These are phyloP conservation scores for Fusarium pininemorale DNA, from an alignment of 2,329 filamentous ascomycete genomes.

Conservation along the genomic window DNA sequence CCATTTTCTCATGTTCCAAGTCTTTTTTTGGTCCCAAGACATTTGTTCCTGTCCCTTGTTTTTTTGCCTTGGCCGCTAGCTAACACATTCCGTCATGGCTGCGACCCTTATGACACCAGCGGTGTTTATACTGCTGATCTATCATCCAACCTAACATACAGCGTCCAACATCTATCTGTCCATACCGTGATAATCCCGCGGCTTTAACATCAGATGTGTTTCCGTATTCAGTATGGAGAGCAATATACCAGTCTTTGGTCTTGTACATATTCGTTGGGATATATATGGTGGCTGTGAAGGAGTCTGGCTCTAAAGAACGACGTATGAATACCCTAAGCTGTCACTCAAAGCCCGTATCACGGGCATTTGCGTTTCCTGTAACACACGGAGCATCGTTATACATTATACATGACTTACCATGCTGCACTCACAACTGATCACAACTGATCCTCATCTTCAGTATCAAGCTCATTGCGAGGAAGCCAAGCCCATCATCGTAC, in stretches of 20 bases:
- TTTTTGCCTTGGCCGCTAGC: constrained; percentile 23
- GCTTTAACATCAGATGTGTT: not conserved
- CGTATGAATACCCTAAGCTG: not conserved
- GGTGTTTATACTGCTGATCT: constrained; percentile 4
- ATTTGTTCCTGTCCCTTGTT: constrained; percentile 10
- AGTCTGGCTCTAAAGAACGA: not conserved
- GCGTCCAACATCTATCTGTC: not conserved
- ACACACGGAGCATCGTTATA: not conserved
- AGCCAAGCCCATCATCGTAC: not conserved
- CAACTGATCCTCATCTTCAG: not conserved
- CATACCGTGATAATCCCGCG: not conserved
- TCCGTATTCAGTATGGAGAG: not conserved
- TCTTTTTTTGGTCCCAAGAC: constrained; percentile 20
- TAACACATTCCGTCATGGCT: constrained; percentile 28
- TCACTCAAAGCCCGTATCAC: not conserved
- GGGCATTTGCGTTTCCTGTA: not conserved
- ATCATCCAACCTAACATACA: not conserved
- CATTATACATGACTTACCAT: not conserved
- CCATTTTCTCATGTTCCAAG: constrained; percentile 1
- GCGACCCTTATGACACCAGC: constrained; percentile 20
- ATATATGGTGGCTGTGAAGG: not conserved
- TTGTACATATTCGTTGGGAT: not conserved
- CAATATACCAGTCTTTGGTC: not conserved
- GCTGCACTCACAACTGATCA: not conserved
- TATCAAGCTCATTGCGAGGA: not conserved